These are phyloP conservation scores for Suhomyces ambrosiae DNA, from an alignment of 1,139 yeast genomes.

Conservation along the genomic window DNA sequence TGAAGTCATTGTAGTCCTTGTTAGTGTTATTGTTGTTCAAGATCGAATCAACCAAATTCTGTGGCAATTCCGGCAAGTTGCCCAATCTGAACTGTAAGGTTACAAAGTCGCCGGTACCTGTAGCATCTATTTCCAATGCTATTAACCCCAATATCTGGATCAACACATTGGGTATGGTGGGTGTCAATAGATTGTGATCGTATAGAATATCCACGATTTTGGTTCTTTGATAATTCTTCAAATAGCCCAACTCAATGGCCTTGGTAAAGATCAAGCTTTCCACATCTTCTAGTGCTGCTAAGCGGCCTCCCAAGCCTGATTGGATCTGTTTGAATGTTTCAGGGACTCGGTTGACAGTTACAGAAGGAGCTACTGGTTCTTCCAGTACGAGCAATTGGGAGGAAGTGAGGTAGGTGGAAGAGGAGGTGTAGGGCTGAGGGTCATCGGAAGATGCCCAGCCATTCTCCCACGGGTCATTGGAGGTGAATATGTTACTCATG, in stretches of 20 bases:
- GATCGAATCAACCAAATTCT: slow-evolving; percentile 25
- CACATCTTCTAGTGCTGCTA: slow-evolving; percentile 34
- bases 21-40: too few relatives aligned
- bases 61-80: slow-evolving; percentile 40
- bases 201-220: slow-evolving; percentile 39
- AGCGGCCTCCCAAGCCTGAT: slow-evolving; percentile 20
- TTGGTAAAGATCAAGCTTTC: slow-evolving; percentile 33
- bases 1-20: slow-evolving; percentile 12
- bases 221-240: slow-evolving; percentile 37
- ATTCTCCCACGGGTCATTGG: slow-evolving; percentile 47
- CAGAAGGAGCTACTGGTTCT: slow-evolving; percentile 12
- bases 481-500: slow-evolving; percentile 27
- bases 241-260: slow-evolving; percentile 29
- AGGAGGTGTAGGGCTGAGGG: slow-evolving; percentile 8
- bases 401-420: slow-evolving; percentile 25
- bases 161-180: slow-evolving; percentile 32
- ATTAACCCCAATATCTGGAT: slow-evolving; percentile 42
- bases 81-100: slow-evolving; percentile 41
- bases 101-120: slow-evolving; percentile 48
- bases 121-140: slow-evolving; percentile 42
- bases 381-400: slow-evolving; percentile 26
- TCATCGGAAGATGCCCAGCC: slow-evolving; percentile 36
- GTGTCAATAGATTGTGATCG: slow-evolving; percentile 41
- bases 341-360: slow-evolving; percentile 22
- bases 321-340: slow-evolving; percentile 27